Evolutionary conservation across 352 stramenopile genomes (phyloP).

Genomic region (Phytophthora tentaculata): DNA sequence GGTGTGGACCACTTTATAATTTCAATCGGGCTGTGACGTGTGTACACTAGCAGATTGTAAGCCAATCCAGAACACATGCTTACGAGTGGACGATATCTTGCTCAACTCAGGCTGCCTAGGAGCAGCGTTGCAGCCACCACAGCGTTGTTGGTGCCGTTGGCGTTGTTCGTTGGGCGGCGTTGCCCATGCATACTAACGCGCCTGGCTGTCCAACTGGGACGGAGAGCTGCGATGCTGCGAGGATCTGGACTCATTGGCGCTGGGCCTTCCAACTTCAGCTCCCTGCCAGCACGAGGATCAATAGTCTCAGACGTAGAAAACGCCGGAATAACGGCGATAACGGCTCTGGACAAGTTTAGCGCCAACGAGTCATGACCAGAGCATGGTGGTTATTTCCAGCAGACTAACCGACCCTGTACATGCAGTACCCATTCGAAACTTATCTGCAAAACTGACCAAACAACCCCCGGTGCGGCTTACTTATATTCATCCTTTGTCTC

Average conservation of each 20-base stretch:
- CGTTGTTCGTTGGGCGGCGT: background rate
- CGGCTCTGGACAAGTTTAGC: conserved; percentile 16
- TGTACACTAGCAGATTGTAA: conserved; percentile 25
- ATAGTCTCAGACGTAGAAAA: conserved; percentile 17
- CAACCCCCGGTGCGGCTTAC: too few relatives aligned
- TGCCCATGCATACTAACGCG: conserved; percentile 5
- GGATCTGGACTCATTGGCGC: conserved; percentile 31
- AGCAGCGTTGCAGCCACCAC: background rate
- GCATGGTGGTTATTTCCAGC: background rate
- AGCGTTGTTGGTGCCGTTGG: conserved; percentile 16
- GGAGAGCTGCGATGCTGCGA: conserved; percentile 27
- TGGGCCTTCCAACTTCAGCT: background rate
- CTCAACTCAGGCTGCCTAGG: conserved; percentile 14
- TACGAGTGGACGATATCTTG: conserved; percentile 18
- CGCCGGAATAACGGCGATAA: conserved; percentile 10
- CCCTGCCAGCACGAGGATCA: background rate
- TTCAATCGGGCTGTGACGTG: conserved; percentile 16
- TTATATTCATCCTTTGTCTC: too few relatives aligned
- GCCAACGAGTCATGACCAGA: background rate
- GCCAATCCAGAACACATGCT: background rate
- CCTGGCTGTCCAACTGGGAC: conserved; percentile 14
- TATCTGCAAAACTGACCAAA: too few relatives aligned
- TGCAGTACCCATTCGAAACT: background rate
- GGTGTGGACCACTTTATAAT: conserved; percentile 12
- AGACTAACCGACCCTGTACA: background rate